Evolutionary conservation across 768 basidiomycete species (phyloP), one percentile per base, ranked within the genome.

Genomic region (Punctularia strigosozonata): DNA sequence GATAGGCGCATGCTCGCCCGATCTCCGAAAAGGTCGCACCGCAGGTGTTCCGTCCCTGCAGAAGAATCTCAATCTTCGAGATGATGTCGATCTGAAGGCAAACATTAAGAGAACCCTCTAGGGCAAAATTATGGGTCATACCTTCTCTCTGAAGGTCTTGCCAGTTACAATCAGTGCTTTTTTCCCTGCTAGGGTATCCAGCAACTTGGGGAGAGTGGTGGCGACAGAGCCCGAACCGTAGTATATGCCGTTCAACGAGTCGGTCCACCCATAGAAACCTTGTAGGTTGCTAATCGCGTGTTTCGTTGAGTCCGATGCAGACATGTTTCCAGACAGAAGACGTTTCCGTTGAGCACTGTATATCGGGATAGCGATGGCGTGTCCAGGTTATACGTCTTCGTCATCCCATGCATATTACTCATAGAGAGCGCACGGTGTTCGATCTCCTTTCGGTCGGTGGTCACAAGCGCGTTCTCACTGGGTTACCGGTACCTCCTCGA

Each of bases 111-210:
- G n/a, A n/a, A n/a, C n/a, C n/a, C n/a, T 19, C 13, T 22, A n/a
- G n/a, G 15, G 28, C 31, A 8, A 13, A 39, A 1, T 14, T 22
- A 20, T 31, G 17, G 37, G 22, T 35, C 48, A 23, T 17, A 71
- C 81, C 73, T 85, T 85, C 18, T 71, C 59, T 41, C 72, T 58
- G 23, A 88, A 63, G 42, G 71, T 80, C 51, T 61, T 77, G 20
- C 85, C 83, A 2, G 85, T 87, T 32, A 87, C 68, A 39, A 87
- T 54, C 21, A 87, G 55, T 3, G 75, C 85, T 55, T 73, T 83
- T 52, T 66, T 74, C 21, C 64, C 72, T 18, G 67, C 69, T 25
- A 86, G 49, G 6, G 53, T 55, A 17, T 66, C 46, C 42, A 84
- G 60, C 12, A 86, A 57, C 50, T 70, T 71, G 5, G 80, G 80